Evolutionary conservation across 2,329 filamentous ascomycete genomes (phyloP).

Genomic region (Alternaria triticina): DNA sequence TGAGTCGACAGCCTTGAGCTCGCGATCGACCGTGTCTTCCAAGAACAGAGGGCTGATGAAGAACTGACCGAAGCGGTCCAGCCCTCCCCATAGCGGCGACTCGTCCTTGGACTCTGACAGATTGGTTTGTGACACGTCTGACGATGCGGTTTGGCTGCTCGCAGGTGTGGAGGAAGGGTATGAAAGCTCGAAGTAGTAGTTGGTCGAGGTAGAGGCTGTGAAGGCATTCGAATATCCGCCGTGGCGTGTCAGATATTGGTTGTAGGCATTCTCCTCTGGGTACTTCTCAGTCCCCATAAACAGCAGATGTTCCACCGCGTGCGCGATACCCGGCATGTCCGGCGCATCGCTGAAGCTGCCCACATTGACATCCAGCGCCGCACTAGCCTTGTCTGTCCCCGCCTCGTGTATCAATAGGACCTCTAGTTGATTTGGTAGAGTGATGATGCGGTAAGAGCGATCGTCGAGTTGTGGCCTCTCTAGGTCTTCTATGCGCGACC

Average conservation of each 20-base stretch:
- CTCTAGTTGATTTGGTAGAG: conserved; percentile 85
- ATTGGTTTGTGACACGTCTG: conserved; percentile 44
- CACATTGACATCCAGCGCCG: conserved; percentile 92
- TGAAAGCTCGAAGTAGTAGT: conserved; percentile 96
- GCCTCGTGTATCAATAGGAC: conserved; percentile 91
- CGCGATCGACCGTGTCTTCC: conserved; percentile 81
- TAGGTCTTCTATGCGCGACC: conserved; percentile 64
- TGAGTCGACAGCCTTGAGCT: conserved; percentile 87
- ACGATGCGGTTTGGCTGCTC: conserved; percentile 57
- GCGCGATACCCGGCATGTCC: conserved; percentile 92
- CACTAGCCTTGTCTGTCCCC: conserved; percentile 95
- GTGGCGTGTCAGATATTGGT: conserved; percentile 86
- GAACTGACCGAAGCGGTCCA: conserved; percentile 93
- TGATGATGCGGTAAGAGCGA: conserved; percentile 84
- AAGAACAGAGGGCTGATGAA: conserved; percentile 89
- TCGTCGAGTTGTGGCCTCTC: conserved; percentile 88
- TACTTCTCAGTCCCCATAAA: conserved; percentile 99
- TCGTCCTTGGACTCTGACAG: conserved; percentile 46
- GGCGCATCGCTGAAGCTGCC: conserved; percentile 92
- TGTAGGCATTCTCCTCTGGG: conserved; percentile 79
- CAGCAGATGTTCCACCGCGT: conserved; percentile 92
- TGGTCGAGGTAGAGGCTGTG: conserved; percentile 90
- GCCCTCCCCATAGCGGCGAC: conserved; percentile 77
- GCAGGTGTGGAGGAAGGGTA: conserved; percentile 68
- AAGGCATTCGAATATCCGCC: conserved; percentile 95